These are phyloP conservation scores for Serendipita indica DNA, from an alignment of 768 basidiomycete genomes.

Conservation along the genomic window DNA sequence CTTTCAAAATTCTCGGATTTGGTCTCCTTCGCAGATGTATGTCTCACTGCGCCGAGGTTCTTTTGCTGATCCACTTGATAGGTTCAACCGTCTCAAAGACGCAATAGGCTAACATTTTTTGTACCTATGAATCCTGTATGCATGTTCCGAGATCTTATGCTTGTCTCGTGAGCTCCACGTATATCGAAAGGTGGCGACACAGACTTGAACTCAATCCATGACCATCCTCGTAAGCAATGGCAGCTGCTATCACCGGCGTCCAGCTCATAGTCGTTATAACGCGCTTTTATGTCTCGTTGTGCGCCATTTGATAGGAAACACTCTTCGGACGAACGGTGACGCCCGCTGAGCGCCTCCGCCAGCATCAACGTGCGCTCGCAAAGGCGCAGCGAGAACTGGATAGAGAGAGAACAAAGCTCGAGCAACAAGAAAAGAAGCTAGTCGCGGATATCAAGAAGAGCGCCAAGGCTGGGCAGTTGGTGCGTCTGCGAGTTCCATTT, in stretches of 20 bases:
- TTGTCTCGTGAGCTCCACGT: neutral
- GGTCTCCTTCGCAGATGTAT: no score
- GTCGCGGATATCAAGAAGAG: conserved; percentile 91
- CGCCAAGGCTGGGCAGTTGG: conserved; percentile 90
- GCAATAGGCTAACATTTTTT: no score
- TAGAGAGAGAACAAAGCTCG: conserved; percentile 84
- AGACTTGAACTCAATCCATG: conserved; percentile 18
- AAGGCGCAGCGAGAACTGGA: conserved; percentile 98
- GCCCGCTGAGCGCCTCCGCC: conserved; percentile 89
- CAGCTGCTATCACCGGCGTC: neutral
- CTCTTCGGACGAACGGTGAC: conserved; percentile 90
- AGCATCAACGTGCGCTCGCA: conserved; percentile 89
- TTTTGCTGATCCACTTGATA: no score
- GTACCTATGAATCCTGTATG: neutral
- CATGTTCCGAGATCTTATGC: neutral
- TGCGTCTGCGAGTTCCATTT: conserved; percentile 27
- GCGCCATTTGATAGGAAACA: conserved; percentile 65
- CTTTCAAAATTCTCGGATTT: no score
- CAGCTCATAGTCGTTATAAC: neutral
- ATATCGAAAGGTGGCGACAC: neutral
- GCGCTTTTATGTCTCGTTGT: neutral
- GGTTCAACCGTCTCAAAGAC: no score
- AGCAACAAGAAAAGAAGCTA: conserved; percentile 94
- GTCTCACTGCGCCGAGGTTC: no score
- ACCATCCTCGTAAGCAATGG: conserved; percentile 25